Base-by-base conservation (phyloP, 108 stramenopile genomes). In the Nitzschia sp. region DNA sequence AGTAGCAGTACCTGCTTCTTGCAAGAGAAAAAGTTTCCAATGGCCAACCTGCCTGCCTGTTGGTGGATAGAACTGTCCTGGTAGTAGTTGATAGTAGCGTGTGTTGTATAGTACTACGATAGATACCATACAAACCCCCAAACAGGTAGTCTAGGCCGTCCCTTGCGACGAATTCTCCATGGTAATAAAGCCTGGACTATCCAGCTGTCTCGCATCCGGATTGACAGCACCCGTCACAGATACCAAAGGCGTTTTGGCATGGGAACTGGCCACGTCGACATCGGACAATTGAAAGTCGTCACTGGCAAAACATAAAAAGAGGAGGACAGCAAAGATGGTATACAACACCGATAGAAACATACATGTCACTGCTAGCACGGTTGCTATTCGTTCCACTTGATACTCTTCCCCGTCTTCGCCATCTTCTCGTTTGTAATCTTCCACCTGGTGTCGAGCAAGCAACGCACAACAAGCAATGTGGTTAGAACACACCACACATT, bases 301-400 rank as follows among this genome's bases (percentile, higher is more conserved):
- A 8, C 73, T 64, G 10, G 73, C 80, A 74, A 71, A 69, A 55
- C 69, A 78, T 21, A 81, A 53, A 68, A 83, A 86, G 14, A 86
- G 57, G 19, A 86, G 43, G 20, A 83, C 66, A 25, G 92, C 86
- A 70, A 90, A 93, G 8, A 87, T 70, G 8, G 83, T 82, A 60
- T 93, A 93, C 42, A 90, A 57, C 39, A 72, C 83, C 20, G 85
- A 77, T 48, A 93, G 76, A 52, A 90, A 85, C 57, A 93, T 80
- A 62, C 86, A 89, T 8, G 83, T 84, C 25, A 89, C 86, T 43
- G 88, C 89, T 38, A 92, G 70, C 8, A 89, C 63, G 3, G 86
- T 87, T 19, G 92, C 81, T 79, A 88, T 85, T 38, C 88, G 77
- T 60, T 93, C 92, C 10, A 93, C 83, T 55, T 82, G 80, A 75